A percentile compares a stretch with the other conserved stretches of the same genome.
Evolutionary conservation across 163 green algal species (phyloP).

Genomic region (Scenedesmus sp.): DNA sequence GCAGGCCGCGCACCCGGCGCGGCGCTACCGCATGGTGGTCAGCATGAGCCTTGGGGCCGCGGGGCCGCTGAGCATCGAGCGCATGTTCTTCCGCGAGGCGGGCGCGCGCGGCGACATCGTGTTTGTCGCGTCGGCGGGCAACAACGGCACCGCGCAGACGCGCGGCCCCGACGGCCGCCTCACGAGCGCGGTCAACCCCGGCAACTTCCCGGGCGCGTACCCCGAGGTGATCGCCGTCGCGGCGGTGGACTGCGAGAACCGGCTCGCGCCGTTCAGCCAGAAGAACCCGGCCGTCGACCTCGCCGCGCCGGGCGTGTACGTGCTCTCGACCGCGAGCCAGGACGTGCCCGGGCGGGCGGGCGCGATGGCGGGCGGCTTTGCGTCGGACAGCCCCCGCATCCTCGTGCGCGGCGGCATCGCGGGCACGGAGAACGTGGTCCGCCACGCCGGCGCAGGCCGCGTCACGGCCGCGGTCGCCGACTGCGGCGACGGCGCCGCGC

Average conservation of each 20-base stretch:
- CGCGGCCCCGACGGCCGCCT: slow-evolving; percentile 12
- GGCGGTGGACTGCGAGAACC: slow-evolving; percentile 30
- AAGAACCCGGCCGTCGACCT: slow-evolving; percentile 31
- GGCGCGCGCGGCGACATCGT: slow-evolving; percentile 19
- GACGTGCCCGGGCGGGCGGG: neutral
- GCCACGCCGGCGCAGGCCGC: neutral
- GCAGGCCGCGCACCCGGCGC: slow-evolving; percentile 1
- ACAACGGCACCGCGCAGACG: slow-evolving; percentile 30
- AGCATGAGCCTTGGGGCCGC: slow-evolving; percentile 40
- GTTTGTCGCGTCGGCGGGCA: slow-evolving; percentile 40
- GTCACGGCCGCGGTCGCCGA: neutral
- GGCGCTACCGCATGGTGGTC: slow-evolving; percentile 43
- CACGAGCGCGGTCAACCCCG: slow-evolving; percentile 9
- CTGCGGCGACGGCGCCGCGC: slow-evolving; percentile 6
- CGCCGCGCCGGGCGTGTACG: slow-evolving; percentile 23
- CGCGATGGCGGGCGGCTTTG: neutral
- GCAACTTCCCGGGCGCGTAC: slow-evolving; percentile 32
- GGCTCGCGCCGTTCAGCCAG: slow-evolving; percentile 8
- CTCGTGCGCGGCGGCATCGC: neutral
- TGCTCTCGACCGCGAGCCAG: slow-evolving; percentile 16
- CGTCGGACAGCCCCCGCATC: neutral
- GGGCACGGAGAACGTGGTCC: neutral
- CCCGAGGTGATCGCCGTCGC: slow-evolving; percentile 25
- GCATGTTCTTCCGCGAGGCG: slow-evolving; percentile 41
- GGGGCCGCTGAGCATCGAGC: slow-evolving; percentile 44